A percentile compares a stretch with the other conserved stretches of the same genome.
These are phyloP conservation scores for Kwoniella europaea DNA, from an alignment of 768 basidiomycete species.

Conservation along the genomic window DNA sequence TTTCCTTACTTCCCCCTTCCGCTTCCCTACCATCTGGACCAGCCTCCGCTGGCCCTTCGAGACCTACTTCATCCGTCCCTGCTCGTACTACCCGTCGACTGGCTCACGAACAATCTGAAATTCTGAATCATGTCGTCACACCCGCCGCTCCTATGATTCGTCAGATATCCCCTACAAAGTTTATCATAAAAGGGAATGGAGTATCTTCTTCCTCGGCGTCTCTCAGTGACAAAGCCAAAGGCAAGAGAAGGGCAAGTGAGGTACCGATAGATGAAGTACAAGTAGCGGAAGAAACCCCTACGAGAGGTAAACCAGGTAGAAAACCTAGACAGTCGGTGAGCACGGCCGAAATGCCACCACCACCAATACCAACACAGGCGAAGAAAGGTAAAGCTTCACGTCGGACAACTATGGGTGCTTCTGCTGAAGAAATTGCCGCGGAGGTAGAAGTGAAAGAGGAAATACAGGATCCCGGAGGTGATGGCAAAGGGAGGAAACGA, in stretches of 20 bases:
- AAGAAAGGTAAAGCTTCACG: slow-evolving; percentile 10
- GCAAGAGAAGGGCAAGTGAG: slow-evolving; percentile 17
- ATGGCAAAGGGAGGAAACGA: slow-evolving; percentile 33
- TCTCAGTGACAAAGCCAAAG: slow-evolving; percentile 19
- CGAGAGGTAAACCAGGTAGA: slow-evolving; percentile 1
- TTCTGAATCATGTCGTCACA: slow-evolving; percentile 24
- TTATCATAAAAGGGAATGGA: slow-evolving; percentile 23
- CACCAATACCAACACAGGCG: slow-evolving; percentile 15
- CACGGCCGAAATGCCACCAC: slow-evolving; percentile 20
- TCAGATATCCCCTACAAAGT: slow-evolving; percentile 16
- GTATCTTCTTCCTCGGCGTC: not conserved
- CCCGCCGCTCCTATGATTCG: slow-evolving; percentile 1
- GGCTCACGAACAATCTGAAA: slow-evolving; percentile 45
- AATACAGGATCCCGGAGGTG: slow-evolving; percentile 10
- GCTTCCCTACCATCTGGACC: slow-evolving; percentile 15
- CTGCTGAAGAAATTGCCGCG: not conserved
- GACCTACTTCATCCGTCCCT: slow-evolving; percentile 28
- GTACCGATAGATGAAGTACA: not conserved
- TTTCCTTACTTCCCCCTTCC: slow-evolving; percentile 62
- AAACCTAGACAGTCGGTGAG: not conserved
- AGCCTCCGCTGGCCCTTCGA: slow-evolving; percentile 37
- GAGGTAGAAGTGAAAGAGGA: slow-evolving; percentile 6
- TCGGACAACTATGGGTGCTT: slow-evolving; percentile 19
- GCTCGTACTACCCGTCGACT: slow-evolving; percentile 48
- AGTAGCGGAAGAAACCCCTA: not conserved